Base-by-base conservation (phyloP, 2,329 filamentous ascomycete species). In the Sporothrix curviconia region DNA sequence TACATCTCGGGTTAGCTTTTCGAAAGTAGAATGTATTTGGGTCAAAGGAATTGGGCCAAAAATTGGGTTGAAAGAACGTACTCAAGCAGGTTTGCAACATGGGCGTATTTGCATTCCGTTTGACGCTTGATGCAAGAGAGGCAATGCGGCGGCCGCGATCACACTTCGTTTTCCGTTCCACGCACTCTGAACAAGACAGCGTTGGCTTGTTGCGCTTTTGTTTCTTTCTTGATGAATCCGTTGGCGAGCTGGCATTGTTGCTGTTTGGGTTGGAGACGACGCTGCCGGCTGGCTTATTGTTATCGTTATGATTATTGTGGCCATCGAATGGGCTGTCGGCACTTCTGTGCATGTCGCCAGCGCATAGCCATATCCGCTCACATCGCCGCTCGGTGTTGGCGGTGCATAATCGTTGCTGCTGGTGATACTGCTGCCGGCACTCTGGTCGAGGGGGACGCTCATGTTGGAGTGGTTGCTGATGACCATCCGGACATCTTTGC, bases 201-300 rank as follows among this genome's bases (percentile, higher is more conserved):
- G 88, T 92, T 3, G 89, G 89, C 70, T 92, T 92, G 72, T 92
- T 92, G 49, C 89, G 82, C 74, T 88, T 91, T 73, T 92, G 88
- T 72, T 87, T 90, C 75, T 88, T 89, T 69, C 74, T 79, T 11
- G 74, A 67, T n/a, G 75, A 78, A 43, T 74, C 67, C 0, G 59
- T 52, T 1, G 67, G 65, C 7, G 66, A 68, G 7, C 64, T 61
- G 7, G 61, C 61, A 47, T n/a, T 37, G 24, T 55, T 53, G 25
- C 42, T 50, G 42, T 50, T 49, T 22, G 40, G 37, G 46, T 55
- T 32, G 34, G 49, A 37, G 5, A 28, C 50, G 36, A 40, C 12
- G 19, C 36, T 58, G 32, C 57, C 34, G 9, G 49, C 44, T 4
- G 17, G 25, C 19, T 53, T 54, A 8, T 40, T 24, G 8, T 37